These are phyloP conservation scores for Aspergillus novoparasiticus DNA, from an alignment of 2,329 filamentous ascomycete species.

Conservation along the genomic window DNA sequence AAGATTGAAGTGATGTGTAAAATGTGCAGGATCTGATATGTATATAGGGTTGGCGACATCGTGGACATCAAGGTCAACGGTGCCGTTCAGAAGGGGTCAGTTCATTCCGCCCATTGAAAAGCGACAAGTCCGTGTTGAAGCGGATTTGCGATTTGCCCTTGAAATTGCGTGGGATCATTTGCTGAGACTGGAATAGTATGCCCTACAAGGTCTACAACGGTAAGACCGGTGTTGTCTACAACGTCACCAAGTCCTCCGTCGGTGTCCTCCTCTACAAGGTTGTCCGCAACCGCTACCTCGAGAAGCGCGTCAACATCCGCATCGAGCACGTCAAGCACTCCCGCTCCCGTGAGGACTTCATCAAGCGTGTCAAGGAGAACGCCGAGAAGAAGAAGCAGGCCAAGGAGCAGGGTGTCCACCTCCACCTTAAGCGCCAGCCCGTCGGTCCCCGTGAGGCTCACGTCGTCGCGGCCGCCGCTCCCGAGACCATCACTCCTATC, in stretches of 20 bases:
- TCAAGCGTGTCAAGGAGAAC: conserved; percentile 95
- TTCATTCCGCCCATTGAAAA: conserved; percentile 31
- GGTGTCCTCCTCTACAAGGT: conserved; percentile 99
- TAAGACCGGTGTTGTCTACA: conserved; percentile 98
- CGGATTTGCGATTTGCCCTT: conserved; percentile 9
- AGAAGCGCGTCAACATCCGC: conserved; percentile 99
- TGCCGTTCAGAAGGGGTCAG: conserved; percentile 96
- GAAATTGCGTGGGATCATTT: conserved; percentile 20
- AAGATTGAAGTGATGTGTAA: conserved; percentile 16
- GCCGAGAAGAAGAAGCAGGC: conserved; percentile 89
- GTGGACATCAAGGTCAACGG: conserved; percentile 99
- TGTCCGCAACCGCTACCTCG: conserved; percentile 98
- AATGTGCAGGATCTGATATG: conserved; percentile 49
- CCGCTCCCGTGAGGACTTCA: conserved; percentile 94
- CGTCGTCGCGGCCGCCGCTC: conserved; percentile 81
- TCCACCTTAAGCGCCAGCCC: conserved; percentile 92
- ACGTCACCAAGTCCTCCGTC: conserved; percentile 97
- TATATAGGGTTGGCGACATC: conserved; percentile 85
- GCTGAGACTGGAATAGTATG: conserved; percentile 66
- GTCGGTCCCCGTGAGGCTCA: conserved; percentile 75
- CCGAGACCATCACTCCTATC: conserved; percentile 88
- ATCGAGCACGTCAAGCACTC: conserved; percentile 96
- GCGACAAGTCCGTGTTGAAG: conserved; percentile 9
- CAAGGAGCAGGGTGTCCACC: conserved; percentile 81
- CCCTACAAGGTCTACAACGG: conserved; percentile 99